Conservation (phyloP, 2,329 filamentous ascomycete species). For the Ambrosiella beaveri region DNA sequence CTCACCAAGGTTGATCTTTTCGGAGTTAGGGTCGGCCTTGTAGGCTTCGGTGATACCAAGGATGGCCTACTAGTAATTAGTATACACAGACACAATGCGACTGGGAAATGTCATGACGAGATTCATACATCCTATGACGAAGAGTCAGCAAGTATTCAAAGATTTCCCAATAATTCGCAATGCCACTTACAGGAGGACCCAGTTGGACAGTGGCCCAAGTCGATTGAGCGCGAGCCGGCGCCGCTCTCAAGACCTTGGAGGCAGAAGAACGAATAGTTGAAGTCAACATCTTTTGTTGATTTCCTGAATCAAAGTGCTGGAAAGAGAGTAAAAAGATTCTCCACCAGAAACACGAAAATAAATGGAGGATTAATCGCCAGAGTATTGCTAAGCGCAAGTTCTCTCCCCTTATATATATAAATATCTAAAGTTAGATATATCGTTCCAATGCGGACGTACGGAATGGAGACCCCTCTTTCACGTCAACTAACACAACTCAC, state of each 20-base stretch:
- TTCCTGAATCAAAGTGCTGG: background rate
- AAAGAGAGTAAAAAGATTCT: background rate
- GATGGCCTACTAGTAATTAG: conserved; percentile 43
- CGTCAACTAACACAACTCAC: too few relatives aligned
- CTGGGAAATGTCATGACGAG: background rate
- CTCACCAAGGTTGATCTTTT: conserved; percentile 95
- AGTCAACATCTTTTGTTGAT: conserved; percentile 26
- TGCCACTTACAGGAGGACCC: conserved; percentile 67
- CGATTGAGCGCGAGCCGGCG: conserved; percentile 43
- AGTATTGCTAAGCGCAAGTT: too few relatives aligned
- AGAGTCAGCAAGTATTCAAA: conserved; percentile 6
- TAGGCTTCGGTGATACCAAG: conserved; percentile 95
- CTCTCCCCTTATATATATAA: too few relatives aligned
- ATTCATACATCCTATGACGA: conserved; percentile 10
- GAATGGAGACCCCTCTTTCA: too few relatives aligned
- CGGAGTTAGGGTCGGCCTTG: conserved; percentile 82
- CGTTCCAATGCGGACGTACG: too few relatives aligned
- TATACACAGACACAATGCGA: background rate
- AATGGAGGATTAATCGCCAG: too few relatives aligned
- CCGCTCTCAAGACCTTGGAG: background rate
- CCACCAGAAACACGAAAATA: too few relatives aligned
- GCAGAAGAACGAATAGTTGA: conserved; percentile 27
- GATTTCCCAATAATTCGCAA: background rate
- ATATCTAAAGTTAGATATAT: too few relatives aligned
- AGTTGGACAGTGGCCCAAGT: conserved; percentile 85